Base-by-base conservation (phyloP, 2,329 filamentous ascomycete genomes). In the Calonectria hawksworthii region DNA sequence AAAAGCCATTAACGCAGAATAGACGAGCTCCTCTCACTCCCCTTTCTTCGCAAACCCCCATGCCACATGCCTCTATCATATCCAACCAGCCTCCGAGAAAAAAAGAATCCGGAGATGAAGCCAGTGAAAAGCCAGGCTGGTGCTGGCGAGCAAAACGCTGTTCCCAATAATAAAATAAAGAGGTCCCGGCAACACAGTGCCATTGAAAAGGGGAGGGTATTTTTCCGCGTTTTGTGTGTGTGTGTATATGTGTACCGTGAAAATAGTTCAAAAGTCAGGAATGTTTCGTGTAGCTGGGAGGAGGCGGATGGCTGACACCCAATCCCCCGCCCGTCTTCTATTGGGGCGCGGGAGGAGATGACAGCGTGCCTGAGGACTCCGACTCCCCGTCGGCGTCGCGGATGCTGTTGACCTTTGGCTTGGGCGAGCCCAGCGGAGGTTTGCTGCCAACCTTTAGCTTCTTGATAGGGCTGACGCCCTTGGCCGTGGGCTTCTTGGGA, bases 291-390 rank as follows among this genome's bases (percentile, higher is more conserved):
- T 28, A 26, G 56, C 56, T 63, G 32, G 34, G 56, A 28, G n/a
- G 23, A 44, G 44, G 18, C 13, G 26, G 50, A n/a, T 26, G 30
- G 36, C 41, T 44, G 59, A n/a, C 18, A 28, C 32, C 30, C 16
- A 18, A 23, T 3, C 13, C 28, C 23, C 30, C 51, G 38, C 41
- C 66, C 59, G 51, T 56, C 50, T 56, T 61, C 64, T 69, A 76
- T 50, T 74, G 76, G 64, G 69, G 76, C 13, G 69, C 78, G 4
- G 89, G 89, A 23, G 90, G 90, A 21, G 90, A 91, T 0, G 90
- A 92, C 74, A 91, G 81, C 0, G 89, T 89, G 23, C 88, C 90
- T 0, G 90, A 91, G 51, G 90, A 91, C 79, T 92, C 90, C 21
- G 90, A 91, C 75, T 88, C 88, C 52, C 84, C 87, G 61, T 91